phyloP scores from a whole-genome alignment of 2,329 filamentous ascomycete genomes.

The Fusarium continuum region DNA sequence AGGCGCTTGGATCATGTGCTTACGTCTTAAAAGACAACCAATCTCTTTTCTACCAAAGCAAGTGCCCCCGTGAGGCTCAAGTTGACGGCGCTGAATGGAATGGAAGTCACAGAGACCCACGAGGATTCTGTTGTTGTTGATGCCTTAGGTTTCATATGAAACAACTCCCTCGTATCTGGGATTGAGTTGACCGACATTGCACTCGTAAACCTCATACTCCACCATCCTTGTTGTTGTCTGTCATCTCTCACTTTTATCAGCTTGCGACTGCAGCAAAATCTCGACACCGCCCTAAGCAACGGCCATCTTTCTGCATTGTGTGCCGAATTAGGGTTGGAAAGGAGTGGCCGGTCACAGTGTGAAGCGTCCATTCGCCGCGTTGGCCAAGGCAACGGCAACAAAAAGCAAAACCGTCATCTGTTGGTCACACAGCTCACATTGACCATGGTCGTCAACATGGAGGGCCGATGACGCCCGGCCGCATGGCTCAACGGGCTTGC shows the following conservation, averaged over 20 bases:
- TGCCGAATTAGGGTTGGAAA: slow-evolving; percentile 28
- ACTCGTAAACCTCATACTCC: slow-evolving; percentile 7
- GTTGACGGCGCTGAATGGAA: slow-evolving; percentile 1
- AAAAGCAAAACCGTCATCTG: slow-evolving; percentile 33
- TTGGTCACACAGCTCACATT: slow-evolving; percentile 23
- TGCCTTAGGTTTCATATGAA: slow-evolving; percentile 22
- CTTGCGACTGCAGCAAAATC: slow-evolving; percentile 1
- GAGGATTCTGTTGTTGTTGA: not conserved
- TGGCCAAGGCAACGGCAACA: slow-evolving; percentile 14
- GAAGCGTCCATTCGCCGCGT: slow-evolving; percentile 13
- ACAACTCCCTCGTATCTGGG: slow-evolving; percentile 6
- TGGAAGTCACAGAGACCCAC: not conserved
- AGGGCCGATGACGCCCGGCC: slow-evolving; percentile 26
- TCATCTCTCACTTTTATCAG: slow-evolving; percentile 29
- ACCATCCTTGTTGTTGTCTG: slow-evolving; percentile 19
- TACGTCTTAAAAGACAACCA: no score
- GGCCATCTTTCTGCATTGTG: slow-evolving; percentile 34
- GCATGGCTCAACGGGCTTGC: slow-evolving; percentile 18
- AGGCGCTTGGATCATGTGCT: slow-evolving; percentile 30
- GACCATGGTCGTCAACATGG: slow-evolving; percentile 7
- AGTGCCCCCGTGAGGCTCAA: slow-evolving; percentile 11
- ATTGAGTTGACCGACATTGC: slow-evolving; percentile 10
- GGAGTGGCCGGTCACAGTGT: slow-evolving; percentile 28
- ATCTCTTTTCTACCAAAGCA: no score
- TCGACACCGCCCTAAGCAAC: slow-evolving; percentile 23